Evolutionary conservation across 805 yeast genomes (phyloP).

Genomic region (Starmerella stellata): DNA sequence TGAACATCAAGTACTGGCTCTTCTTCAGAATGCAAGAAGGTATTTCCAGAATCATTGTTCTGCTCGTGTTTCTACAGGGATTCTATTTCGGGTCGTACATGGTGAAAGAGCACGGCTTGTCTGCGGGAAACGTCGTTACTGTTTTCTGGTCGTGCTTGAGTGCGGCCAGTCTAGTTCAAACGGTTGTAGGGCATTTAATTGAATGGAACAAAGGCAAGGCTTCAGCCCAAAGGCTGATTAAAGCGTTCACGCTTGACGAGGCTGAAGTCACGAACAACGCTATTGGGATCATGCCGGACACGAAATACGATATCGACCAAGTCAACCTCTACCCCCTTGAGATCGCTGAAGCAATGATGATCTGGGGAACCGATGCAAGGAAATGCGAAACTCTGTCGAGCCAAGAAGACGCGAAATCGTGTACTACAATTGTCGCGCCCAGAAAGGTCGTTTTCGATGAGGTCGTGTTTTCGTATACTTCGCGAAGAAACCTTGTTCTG

Average conservation of each 20-base stretch:
- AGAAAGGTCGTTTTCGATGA: constrained; percentile 7
- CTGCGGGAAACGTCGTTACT: constrained; percentile 52
- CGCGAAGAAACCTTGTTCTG: constrained; percentile 35
- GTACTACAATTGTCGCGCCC: background rate
- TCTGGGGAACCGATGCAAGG: background rate
- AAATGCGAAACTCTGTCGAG: background rate
- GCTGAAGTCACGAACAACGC: constrained; percentile 7
- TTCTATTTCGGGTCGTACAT: constrained; percentile 76
- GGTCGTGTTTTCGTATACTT: constrained; percentile 39
- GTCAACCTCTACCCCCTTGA: background rate
- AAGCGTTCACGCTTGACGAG: constrained; percentile 22
- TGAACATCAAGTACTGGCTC: constrained; percentile 28
- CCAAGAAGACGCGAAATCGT: background rate
- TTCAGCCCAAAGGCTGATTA: constrained; percentile 37
- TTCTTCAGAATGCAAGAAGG: constrained; percentile 40
- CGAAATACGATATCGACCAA: background rate
- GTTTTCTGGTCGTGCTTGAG: constrained; percentile 68
- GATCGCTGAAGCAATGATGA: background rate
- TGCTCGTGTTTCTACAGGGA: constrained; percentile 73
- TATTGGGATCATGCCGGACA: constrained; percentile 17
- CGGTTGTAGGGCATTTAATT: constrained; percentile 39
- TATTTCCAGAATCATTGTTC: constrained; percentile 35
- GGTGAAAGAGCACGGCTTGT: constrained; percentile 33
- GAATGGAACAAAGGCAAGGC: constrained; percentile 54
- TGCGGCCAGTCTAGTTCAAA: constrained; percentile 44